Base-by-base conservation (phyloP, 768 basidiomycete species). In the Agrocybe praecox region DNA sequence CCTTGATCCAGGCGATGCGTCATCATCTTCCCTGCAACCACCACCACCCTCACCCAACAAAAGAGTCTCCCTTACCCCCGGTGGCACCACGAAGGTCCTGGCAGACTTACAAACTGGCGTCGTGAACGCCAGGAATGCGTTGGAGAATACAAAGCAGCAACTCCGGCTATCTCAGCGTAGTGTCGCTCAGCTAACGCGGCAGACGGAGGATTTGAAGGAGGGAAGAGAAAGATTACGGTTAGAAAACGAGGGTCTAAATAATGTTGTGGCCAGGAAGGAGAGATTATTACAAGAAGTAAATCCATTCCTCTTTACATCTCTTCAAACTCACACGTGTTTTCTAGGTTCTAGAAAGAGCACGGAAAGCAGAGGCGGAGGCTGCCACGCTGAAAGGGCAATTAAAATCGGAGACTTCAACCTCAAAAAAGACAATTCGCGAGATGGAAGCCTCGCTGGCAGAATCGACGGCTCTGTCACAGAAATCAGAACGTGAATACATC, bases 181-280 rank as follows among this genome's bases (percentile, higher is more conserved):
- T 47, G 94, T 94, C 11, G 91, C 91, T 24, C 88, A 90, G 68
- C 72, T 94, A 43, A 94, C 92, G 36, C 76, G 92, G 44, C 90
- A 91, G 72, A 89, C 88, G 22, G 94, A 95, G 69, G 94, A 96
- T 69, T 69, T 94, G 68, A 94, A 94, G 69, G 94, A 95, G 69
- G 88, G 85, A 2, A 79, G 92, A 60, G 94, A 96, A 70, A 77
- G 94, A 47, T 72, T 94, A 60, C 72, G 92, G 55, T 67, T 92
- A 49, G 94, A 96, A 73, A 95, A 93, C 64, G 94, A 95, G 67
- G 89, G 89, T 2, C 70, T 95, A 62, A 93, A 93, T 65, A 92
- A 92, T 59, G 92, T 94, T 17, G 89, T 96, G 21, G 84, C 91
- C 24, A 79, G 94, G 57, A 95, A 95, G 69, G 94, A 96, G 73